Evolutionary conservation across 805 yeast species (phyloP).

Genomic region (Candida sphagnicola): DNA sequence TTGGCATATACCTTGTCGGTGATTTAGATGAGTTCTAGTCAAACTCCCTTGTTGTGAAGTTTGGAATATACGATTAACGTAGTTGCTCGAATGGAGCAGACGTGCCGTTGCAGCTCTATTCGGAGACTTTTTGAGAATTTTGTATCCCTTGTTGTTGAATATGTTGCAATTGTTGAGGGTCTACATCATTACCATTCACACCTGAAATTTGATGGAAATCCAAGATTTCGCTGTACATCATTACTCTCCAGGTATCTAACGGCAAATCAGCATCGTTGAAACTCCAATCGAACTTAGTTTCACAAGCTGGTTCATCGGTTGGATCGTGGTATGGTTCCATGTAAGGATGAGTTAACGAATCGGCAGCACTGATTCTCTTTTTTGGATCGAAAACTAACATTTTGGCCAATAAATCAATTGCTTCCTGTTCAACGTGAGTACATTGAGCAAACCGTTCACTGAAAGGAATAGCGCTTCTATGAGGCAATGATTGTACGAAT

Average conservation of each 20-base stretch:
- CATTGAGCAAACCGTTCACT: constrained; percentile 69
- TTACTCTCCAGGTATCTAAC: constrained; percentile 96
- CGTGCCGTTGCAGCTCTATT: neutral
- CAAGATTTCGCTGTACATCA: constrained; percentile 97
- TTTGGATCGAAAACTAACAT: constrained; percentile 96
- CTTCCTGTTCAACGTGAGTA: constrained; percentile 67
- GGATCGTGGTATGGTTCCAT: constrained; percentile 96
- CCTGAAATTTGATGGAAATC: constrained; percentile 91
- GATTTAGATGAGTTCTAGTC: no score
- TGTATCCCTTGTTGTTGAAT: constrained; percentile 22
- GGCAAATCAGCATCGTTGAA: constrained; percentile 97
- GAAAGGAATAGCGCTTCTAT: constrained; percentile 87
- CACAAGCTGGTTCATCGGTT: constrained; percentile 93
- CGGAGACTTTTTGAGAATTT: constrained; percentile 1
- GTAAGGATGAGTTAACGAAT: constrained; percentile 86
- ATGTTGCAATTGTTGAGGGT: constrained; percentile 18
- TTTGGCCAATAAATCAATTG: constrained; percentile 80
- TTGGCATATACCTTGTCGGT: no score
- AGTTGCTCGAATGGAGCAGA: no score
- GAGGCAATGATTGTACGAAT: constrained; percentile 91
- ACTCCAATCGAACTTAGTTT: constrained; percentile 93
- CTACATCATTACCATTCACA: constrained; percentile 16
- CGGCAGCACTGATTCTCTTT: constrained; percentile 88
- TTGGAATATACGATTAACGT: no score
- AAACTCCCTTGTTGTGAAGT: no score